Base-by-base conservation (phyloP, 2,329 filamentous ascomycete species). In the Echinosphaeria canescens region DNA sequence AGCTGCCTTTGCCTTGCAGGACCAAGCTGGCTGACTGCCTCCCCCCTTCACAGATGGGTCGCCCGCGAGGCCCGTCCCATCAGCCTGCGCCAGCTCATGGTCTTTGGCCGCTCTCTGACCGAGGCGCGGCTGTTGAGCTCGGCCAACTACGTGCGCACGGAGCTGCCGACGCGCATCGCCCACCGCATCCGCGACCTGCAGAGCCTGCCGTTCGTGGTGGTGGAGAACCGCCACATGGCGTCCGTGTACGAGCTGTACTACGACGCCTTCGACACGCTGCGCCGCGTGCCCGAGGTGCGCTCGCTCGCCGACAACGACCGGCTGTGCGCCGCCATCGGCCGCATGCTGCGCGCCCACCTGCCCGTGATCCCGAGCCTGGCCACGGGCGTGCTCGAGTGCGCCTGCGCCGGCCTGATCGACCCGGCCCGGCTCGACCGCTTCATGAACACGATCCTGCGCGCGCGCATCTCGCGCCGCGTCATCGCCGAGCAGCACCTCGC, bases 151-250 rank as follows among this genome's bases (percentile, higher is more conserved):
- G 84, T 95, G 27, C 76, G 88, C 30, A 82, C 82, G 5, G 88
- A 98, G 54, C 65, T 98, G 27, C 85, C 85, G 5, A 88, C 78
- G 5, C 66, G 78, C 38, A 68, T 95, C 37, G 81, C 85, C 12
- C 88, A 98, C 50, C 78, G 88, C 18, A 72, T 98, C 34, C 80
- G 90, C 31, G 85, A 98, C 46, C 95, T 98, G 67, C 88, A 98
- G 49, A 84, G 79, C 34, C 60, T 98, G 22, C 88, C 88, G 12
- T 98, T 92, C 44, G 79, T 88, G 20, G 85, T 95, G 29, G 80
- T 95, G 25, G 84, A 79, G n/a, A 98, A 98, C 41, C 70, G 70
- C 5, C 81, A 98, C 47, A 78, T 98, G 34, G 81, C 78, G 43
- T 73, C 90, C 36, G 88, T 95, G 18, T 98, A 98, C 51, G 81